Percentiles rank a stretch among this genome's conserved stretches.
Evolutionary conservation across 1,284 basidiomycete genomes (phyloP).

Genomic region (Cystobasidiaceae sp.): DNA sequence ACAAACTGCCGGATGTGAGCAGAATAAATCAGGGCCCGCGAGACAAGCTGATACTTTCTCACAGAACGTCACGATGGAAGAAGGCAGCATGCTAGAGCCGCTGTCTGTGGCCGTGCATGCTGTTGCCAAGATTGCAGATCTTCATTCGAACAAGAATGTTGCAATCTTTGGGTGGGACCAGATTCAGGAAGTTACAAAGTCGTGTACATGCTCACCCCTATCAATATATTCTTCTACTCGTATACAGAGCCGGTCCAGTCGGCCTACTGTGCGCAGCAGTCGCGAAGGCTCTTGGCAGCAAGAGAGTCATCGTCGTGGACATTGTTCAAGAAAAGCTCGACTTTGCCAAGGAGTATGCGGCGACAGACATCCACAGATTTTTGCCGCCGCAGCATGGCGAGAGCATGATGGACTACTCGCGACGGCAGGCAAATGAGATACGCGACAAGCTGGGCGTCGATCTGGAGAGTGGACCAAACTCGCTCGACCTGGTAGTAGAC

Average conservation of each 20-base stretch:
- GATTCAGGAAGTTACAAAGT: not conserved
- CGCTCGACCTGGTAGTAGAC: conserved; percentile 58
- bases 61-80: conserved; percentile 45
- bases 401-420: conserved; percentile 46
- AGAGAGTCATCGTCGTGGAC: conserved; percentile 75
- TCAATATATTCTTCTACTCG: too few species aligned
- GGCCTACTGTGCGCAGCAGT: conserved; percentile 83
- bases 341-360: conserved; percentile 83
- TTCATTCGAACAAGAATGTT: conserved; percentile 62
- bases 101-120: conserved; percentile 86
- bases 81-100: conserved; percentile 73
- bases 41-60: conserved; percentile 32
- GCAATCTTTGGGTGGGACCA: not conserved
- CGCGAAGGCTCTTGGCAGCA: conserved; percentile 62
- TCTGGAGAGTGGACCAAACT: conserved; percentile 48
- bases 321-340: conserved; percentile 74
- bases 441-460: conserved; percentile 49
- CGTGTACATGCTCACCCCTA: too few species aligned
- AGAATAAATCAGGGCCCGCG: conserved; percentile 65
- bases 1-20: conserved; percentile 65
- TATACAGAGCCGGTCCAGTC: conserved; percentile 86
- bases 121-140: conserved; percentile 67
- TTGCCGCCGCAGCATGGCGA: conserved; percentile 41
- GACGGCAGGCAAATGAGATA: conserved; percentile 48
- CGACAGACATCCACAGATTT: conserved; percentile 73